Conservation (phyloP, 2,329 filamentous ascomycete species). For the Cordyceps tenuipes region DNA sequence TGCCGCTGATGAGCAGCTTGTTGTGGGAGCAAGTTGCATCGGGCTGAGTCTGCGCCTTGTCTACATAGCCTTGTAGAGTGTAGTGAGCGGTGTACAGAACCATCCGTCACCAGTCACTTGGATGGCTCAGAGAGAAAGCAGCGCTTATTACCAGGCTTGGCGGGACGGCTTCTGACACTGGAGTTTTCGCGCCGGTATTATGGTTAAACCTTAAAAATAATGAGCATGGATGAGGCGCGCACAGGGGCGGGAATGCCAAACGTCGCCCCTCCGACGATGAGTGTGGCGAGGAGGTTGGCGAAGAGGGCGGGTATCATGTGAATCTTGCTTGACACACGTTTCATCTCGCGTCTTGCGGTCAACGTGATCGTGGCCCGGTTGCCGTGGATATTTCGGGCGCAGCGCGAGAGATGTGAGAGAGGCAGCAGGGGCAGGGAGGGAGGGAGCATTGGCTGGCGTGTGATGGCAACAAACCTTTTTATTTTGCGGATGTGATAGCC, state of each 20-base stretch:
- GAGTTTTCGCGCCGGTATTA: neutral
- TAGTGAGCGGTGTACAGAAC: no score
- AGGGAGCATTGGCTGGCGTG: neutral
- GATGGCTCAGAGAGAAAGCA: neutral
- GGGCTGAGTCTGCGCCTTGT: neutral
- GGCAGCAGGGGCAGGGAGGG: neutral
- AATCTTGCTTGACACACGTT: neutral
- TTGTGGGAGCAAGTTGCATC: neutral
- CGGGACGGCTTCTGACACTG: neutral
- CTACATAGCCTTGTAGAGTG: neutral
- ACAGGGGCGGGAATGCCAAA: neutral
- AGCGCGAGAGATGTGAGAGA: neutral
- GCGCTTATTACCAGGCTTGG: neutral
- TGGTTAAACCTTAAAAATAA: neutral
- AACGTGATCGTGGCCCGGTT: neutral
- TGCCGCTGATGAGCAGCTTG: neutral
- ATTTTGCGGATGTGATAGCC: neutral
- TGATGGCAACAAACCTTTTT: neutral
- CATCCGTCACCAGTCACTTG: no score
- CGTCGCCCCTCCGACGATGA: neutral
- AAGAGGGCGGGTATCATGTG: neutral
- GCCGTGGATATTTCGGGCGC: neutral
- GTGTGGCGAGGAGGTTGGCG: neutral
- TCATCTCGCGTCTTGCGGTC: neutral
- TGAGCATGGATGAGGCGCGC: neutral